Evolutionary conservation across 441 rosid species (phyloP), one percentile per base, ranked within the genome.

Genomic region (Hura crepitans): DNA sequence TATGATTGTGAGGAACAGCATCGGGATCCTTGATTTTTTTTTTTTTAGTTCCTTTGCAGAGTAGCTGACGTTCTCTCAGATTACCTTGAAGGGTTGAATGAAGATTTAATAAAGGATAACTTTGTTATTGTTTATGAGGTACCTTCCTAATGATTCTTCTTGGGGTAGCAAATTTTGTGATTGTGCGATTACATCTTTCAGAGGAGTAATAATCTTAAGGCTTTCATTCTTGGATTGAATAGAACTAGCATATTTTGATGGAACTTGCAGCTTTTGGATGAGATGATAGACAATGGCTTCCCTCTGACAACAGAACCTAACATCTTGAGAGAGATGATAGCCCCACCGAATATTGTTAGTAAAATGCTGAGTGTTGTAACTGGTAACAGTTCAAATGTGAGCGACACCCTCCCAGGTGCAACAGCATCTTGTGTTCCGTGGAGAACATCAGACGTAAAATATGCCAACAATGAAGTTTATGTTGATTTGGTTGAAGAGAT

Each of bases 241-340:
- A 56, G 25, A 35, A 77, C 43, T 42, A 45, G 55, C 66, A 68
- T 61, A 62, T 65, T 43, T 69, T 69, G 33, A 10, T 67, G 65
- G 30, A 64, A 69, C 37, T 70, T 84, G 90, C 91, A 93, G 97
- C 93, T 91, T 68, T 74, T 91, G 82, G 98, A 95, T 77, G 97
- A 95, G 89, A 95, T 95, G 99, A 92, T 95, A 77, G 96, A 90
- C 80, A 95, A 95, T 77, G 99, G 98, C 72, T 92, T 87, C 83
- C 99, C 99, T 51, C 91, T 95, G 67, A 90, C 98, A 27, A 95
- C 98, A 55, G 99, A 95, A 81, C 91, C 89, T 28, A 92, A 87
- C 78, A 89, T 92, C 74, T 77, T 95, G 18, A 88, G 91, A 62
- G 98, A 92, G 87, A 92, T 95, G 97, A 95, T 95, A 69, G 89